These are phyloP conservation scores for Silene conica DNA, from an alignment of 148 eudicot genomes.

Conservation along the genomic window DNA sequence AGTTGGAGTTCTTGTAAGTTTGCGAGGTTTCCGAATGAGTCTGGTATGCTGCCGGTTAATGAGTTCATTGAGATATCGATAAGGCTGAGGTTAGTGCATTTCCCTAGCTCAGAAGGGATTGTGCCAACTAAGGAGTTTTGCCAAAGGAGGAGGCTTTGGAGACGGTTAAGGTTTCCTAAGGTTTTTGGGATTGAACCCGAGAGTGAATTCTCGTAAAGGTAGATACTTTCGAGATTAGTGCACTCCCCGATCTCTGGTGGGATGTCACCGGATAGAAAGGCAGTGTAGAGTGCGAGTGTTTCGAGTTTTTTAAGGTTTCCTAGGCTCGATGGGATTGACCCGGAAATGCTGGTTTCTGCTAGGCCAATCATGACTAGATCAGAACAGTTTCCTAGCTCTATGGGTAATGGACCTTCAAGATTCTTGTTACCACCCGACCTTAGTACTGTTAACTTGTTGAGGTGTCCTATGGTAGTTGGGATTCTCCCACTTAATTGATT, in stretches of 20 bases:
- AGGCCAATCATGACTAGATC: constrained; percentile 61
- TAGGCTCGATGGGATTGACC: constrained; percentile 55
- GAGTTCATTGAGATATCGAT: constrained; percentile 76
- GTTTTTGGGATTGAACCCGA: constrained; percentile 62
- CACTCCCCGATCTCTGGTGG: constrained; percentile 85
- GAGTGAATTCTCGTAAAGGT: constrained; percentile 75
- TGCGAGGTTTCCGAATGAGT: constrained; percentile 49
- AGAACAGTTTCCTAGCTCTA: constrained; percentile 69
- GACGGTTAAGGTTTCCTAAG: constrained; percentile 49
- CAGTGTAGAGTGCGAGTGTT: constrained; percentile 68
- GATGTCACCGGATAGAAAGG: constrained; percentile 77
- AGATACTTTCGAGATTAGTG: constrained; percentile 45
- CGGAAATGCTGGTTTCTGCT: constrained; percentile 87
- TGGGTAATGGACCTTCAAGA: constrained; percentile 60
- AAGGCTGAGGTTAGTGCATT: constrained; percentile 35
- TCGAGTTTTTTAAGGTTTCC: constrained; percentile 71
- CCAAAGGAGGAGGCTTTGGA: constrained; percentile 71
- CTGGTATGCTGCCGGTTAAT: constrained; percentile 62
- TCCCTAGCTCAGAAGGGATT: constrained; percentile 63
- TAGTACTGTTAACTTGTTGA: constrained; percentile 49
- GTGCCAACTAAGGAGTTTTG: constrained; percentile 71
- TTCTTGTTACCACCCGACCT: constrained; percentile 91
- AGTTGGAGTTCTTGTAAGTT: constrained; percentile 65
- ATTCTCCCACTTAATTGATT: constrained; percentile 75
- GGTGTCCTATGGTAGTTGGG: constrained; percentile 58